Evolutionary conservation across 2,329 filamentous ascomycete genomes (phyloP).

Genomic region (Microcyclosporella mali): DNA sequence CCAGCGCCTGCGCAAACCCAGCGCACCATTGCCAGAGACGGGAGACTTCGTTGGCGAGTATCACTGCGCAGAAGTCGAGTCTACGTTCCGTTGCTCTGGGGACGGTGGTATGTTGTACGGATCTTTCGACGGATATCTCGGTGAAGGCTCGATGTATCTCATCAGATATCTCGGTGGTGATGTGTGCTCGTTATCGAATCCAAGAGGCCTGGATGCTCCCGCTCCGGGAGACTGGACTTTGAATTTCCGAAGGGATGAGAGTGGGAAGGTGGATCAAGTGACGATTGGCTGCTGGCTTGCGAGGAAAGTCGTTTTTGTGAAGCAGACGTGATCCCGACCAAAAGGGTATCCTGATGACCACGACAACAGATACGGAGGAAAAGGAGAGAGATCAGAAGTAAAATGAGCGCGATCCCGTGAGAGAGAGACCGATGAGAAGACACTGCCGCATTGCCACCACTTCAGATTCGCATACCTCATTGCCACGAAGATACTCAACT

Average conservation of each 20-base stretch:
- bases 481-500: too few species aligned
- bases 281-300: conserved; percentile 41
- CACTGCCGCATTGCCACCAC: too few species aligned
- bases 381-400: too few species aligned
- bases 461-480: too few species aligned
- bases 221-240: conserved; percentile 43
- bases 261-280: conserved; percentile 20
- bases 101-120: conserved; percentile 38
- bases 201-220: conserved; percentile 38
- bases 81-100: conserved; percentile 33
- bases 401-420: too few species aligned
- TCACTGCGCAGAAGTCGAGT: conserved; percentile 34
- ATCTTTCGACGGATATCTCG: conserved; percentile 39
- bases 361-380: background rate
- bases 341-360: background rate
- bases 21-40: background rate
- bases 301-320: conserved; percentile 24
- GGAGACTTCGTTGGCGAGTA: conserved; percentile 30
- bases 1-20: conserved; percentile 1
- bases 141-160: conserved; percentile 33
- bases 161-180: conserved; percentile 37
- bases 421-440: too few species aligned
- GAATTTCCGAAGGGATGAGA: conserved; percentile 27
- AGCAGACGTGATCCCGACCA: background rate
- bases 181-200: conserved; percentile 36